These are phyloP conservation scores for Solanum peruvianum DNA, from an alignment of 257 asterid genomes.

Conservation along the genomic window DNA sequence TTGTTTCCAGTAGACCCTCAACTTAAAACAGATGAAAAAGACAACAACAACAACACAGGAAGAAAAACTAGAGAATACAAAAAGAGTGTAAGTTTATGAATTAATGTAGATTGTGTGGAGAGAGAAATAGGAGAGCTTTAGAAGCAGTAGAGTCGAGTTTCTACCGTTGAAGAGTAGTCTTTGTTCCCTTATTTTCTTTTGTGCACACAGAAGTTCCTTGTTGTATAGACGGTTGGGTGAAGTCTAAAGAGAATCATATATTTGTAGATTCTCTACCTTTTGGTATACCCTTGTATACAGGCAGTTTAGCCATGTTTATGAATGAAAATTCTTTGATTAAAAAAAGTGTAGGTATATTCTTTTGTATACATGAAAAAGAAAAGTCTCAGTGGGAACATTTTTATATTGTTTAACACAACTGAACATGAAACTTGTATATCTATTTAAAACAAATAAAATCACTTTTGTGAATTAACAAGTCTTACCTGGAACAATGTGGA, in stretches of 20 bases:
- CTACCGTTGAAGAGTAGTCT: neutral
- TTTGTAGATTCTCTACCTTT: neutral
- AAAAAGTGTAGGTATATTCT: neutral
- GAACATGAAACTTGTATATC: neutral
- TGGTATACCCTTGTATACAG: neutral
- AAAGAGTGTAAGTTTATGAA: neutral
- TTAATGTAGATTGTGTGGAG: neutral
- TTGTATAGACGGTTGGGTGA: neutral
- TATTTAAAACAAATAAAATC: neutral
- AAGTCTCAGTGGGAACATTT: neutral
- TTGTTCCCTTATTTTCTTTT: neutral
- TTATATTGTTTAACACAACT: neutral
- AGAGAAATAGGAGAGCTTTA: neutral
- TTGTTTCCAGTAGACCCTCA: neutral
- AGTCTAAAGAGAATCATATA: neutral
- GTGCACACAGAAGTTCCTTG: neutral
- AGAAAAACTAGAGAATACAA: neutral
- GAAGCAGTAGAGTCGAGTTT: neutral
- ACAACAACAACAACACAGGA: neutral
- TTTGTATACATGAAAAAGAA: neutral
- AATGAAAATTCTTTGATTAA: neutral
- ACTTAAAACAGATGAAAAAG: neutral
- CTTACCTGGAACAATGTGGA: conserved; percentile 76
- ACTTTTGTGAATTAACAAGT: neutral
- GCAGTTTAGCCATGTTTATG: neutral